These are phyloP conservation scores for Penicillium carneum DNA, from an alignment of 2,329 filamentous ascomycete species.

Conservation along the genomic window DNA sequence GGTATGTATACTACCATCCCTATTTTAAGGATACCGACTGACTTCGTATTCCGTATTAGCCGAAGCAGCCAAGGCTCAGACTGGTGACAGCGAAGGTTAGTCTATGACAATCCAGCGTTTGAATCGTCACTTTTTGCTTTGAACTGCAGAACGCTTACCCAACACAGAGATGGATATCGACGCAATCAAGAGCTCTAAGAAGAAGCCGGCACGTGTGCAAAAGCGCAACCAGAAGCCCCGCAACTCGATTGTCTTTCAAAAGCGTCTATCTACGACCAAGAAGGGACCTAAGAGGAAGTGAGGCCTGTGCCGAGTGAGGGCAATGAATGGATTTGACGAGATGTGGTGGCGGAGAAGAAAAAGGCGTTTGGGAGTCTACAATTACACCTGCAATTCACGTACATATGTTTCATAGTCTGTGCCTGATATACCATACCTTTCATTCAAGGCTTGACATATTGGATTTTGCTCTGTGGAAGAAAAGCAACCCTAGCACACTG, in stretches of 20 bases:
- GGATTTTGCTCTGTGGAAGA: neutral
- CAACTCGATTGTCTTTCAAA: slow-evolving; percentile 51
- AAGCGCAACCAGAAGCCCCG: slow-evolving; percentile 49
- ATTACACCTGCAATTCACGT: slow-evolving; percentile 18
- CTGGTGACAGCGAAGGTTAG: slow-evolving; percentile 36
- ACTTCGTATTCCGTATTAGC: slow-evolving; percentile 17
- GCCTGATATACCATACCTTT: slow-evolving; percentile 15
- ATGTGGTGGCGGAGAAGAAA: slow-evolving; percentile 1
- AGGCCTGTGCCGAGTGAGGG: neutral
- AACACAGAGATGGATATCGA: slow-evolving; percentile 53
- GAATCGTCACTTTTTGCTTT: neutral
- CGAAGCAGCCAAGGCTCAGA: slow-evolving; percentile 24
- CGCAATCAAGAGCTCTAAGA: slow-evolving; percentile 36
- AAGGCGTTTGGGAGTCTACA: slow-evolving; percentile 26
- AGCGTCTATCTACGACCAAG: slow-evolving; percentile 43
- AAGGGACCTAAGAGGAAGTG: slow-evolving; percentile 45
- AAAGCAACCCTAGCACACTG: neutral
- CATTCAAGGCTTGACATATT: slow-evolving; percentile 2
- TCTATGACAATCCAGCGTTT: neutral
- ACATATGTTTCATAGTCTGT: slow-evolving; percentile 20
- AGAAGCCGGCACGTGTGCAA: slow-evolving; percentile 48
- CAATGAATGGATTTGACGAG: slow-evolving; percentile 10
- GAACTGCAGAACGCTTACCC: slow-evolving; percentile 16
- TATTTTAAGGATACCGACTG: neutral
- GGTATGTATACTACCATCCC: slow-evolving; percentile 32